phyloP scores from a whole-genome alignment of 768 basidiomycete species.

The Lactarius hengduanensis region DNA sequence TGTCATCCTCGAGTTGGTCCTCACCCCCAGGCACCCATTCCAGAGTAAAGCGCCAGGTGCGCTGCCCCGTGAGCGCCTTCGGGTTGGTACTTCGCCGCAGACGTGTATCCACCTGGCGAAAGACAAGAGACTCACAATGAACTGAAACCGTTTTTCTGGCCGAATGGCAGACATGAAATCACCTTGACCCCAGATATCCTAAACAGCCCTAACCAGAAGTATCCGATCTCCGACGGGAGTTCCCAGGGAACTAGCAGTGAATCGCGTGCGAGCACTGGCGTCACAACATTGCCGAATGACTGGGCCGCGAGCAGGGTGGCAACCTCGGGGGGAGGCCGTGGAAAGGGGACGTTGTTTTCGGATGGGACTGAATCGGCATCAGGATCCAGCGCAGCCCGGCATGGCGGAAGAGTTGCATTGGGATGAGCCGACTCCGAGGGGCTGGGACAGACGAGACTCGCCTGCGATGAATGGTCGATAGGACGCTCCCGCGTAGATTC shows the following conservation, averaged over 20 bases:
- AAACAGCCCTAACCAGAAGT: constrained; percentile 28
- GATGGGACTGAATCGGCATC: background rate
- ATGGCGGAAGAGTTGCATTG: background rate
- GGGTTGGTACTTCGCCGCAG: background rate
- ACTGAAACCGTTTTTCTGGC: constrained; percentile 6
- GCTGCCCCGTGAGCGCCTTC: background rate
- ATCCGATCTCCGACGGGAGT: constrained; percentile 24
- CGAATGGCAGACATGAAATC: background rate
- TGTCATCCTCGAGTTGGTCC: constrained; percentile 21
- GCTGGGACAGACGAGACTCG: background rate
- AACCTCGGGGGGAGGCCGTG: constrained; percentile 24
- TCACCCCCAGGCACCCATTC: constrained; percentile 28
- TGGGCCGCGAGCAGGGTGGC: constrained; percentile 3
- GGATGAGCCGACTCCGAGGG: constrained; percentile 1
- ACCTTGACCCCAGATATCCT: constrained; percentile 23
- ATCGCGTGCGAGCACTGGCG: constrained; percentile 20
- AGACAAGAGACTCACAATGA: constrained; percentile 11
- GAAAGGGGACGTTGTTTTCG: background rate
- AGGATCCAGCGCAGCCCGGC: background rate
- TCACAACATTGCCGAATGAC: constrained; percentile 2
- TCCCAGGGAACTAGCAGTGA: constrained; percentile 28
- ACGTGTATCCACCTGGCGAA: constrained; percentile 18
- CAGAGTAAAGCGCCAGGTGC: constrained; percentile 22
- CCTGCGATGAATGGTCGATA: background rate
- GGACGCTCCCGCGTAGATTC: background rate